These are phyloP conservation scores for Didymella keratinophila DNA, from an alignment of 2,329 filamentous ascomycete species.

Conservation along the genomic window DNA sequence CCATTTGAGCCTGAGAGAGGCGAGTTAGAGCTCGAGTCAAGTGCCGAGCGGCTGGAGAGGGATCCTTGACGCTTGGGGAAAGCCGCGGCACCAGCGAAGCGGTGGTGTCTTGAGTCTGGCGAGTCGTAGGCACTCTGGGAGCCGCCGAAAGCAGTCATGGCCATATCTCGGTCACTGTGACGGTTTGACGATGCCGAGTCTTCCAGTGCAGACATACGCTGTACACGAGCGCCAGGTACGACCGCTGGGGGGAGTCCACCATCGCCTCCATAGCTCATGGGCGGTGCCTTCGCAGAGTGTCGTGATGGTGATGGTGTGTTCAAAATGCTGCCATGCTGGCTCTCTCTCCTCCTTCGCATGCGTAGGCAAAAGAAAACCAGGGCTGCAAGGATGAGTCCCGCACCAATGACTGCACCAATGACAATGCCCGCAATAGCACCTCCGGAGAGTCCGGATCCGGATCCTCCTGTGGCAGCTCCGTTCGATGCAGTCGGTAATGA, in stretches of 20 bases:
- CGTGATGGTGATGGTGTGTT: constrained; percentile 82
- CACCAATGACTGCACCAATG: constrained; percentile 77
- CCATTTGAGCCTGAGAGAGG: constrained; percentile 63
- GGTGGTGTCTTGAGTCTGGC: constrained; percentile 68
- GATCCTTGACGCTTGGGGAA: constrained; percentile 80
- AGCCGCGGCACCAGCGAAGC: constrained; percentile 51
- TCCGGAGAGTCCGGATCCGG: constrained; percentile 69
- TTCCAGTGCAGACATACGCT: constrained; percentile 94
- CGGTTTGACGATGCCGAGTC: constrained; percentile 65
- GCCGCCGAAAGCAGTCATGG: constrained; percentile 33
- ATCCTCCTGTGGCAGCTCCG: constrained; percentile 44
- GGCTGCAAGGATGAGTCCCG: constrained; percentile 72
- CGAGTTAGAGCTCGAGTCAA: constrained; percentile 74
- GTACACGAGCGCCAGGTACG: constrained; percentile 86
- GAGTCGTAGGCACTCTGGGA: constrained; percentile 60
- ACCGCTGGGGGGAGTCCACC: constrained; percentile 55
- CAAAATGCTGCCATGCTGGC: constrained; percentile 76
- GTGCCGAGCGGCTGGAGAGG: constrained; percentile 81
- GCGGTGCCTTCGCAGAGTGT: constrained; percentile 34
- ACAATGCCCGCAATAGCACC: constrained; percentile 92
- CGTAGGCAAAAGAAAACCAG: constrained; percentile 66
- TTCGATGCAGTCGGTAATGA: constrained; percentile 53
- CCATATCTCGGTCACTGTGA: constrained; percentile 51
- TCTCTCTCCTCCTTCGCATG: constrained; percentile 64
- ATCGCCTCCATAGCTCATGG: constrained; percentile 55